Base-by-base conservation (phyloP, 768 basidiomycete genomes). In the Naganishia onofrii region DNA sequence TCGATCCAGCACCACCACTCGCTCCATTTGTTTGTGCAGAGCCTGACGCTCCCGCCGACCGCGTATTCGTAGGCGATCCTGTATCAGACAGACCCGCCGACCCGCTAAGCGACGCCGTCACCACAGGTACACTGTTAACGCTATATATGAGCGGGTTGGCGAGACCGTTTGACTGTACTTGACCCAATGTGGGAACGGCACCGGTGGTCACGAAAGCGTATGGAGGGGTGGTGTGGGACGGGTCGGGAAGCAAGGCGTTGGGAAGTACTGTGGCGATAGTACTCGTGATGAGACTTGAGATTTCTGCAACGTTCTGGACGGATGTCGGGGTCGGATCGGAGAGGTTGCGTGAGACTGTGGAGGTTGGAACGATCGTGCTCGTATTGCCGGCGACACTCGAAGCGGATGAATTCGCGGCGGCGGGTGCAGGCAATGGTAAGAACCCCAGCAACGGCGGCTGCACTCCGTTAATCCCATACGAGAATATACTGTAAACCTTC, bases 381-480 rank as follows among this genome's bases (percentile, higher is more conserved):
- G 67, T 34, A 2, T 67, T 67, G 3, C 63, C 31, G 26, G 58
- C 48, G 13, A 42, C 31, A n/a, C 57, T 65, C 31, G 57, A 53
- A 23, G 63, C 65, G 8, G 52, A 29, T n/a, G 66, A 34, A 15
- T 34, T 56, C 0, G 17, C 21, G 5, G 69, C 15, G 15, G 69
- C 23, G 6, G 55, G 36, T 53, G 51, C 26, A 26, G 70, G 71
- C 23, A 78, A 36, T 9, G 77, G 76, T 52, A 79, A 67, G 70
- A 80, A 78, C 0, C 79, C 79, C 28, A 80, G 68, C 34, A 79
- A 56, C 15, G 79, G 78, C n/a, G 74, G 73, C 46, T 79, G 77
- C 1, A 72, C 71, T 23, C 74, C 74, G 36, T 76, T 69, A 56
- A 80, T 76, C 12, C 79, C 79, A 66, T 78, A 76, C 51, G 75